These are phyloP conservation scores for Leavenworthia alabamica DNA, from an alignment of 345 rosid species.

Conservation along the genomic window DNA sequence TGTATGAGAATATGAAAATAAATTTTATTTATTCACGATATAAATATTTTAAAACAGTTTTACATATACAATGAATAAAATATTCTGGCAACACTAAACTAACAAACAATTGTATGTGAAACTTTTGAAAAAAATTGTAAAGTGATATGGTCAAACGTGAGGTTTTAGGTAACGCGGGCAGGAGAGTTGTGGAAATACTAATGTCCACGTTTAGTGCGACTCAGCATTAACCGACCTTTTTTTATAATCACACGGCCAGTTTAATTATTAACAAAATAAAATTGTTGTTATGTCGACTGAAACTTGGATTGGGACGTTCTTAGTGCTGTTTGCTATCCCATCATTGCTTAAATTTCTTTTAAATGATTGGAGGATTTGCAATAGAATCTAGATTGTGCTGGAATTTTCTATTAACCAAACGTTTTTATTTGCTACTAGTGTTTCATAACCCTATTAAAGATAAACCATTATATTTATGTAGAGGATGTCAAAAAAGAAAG, in stretches of 20 bases:
- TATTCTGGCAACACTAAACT: too few species aligned
- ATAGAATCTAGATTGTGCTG: conserved; percentile 12
- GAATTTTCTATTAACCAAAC: not conserved
- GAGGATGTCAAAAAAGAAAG: not conserved
- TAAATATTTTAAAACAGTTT: too few species aligned
- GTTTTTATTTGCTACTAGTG: not conserved
- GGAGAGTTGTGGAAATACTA: conserved; percentile 23
- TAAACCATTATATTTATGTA: not conserved
- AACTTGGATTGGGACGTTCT: conserved; percentile 10
- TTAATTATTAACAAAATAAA: not conserved
- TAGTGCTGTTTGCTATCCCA: conserved; percentile 21
- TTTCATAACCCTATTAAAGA: not conserved
- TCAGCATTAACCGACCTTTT: conserved; percentile 16
- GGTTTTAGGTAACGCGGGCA: conserved; percentile 6
- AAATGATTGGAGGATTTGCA: conserved; percentile 15
- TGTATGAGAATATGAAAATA: too few species aligned
- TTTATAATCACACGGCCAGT: not conserved
- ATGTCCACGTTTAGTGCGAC: conserved; percentile 46
- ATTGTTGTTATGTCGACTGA: not conserved
- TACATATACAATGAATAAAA: too few species aligned
- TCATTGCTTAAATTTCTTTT: not conserved
- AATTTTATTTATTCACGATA: too few species aligned
- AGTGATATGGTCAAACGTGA: not conserved
- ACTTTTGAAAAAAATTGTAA: too few species aligned
- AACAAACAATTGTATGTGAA: too few species aligned